Base-by-base conservation (phyloP, 2,329 filamentous ascomycete species). In the Aulographum hederae region DNA sequence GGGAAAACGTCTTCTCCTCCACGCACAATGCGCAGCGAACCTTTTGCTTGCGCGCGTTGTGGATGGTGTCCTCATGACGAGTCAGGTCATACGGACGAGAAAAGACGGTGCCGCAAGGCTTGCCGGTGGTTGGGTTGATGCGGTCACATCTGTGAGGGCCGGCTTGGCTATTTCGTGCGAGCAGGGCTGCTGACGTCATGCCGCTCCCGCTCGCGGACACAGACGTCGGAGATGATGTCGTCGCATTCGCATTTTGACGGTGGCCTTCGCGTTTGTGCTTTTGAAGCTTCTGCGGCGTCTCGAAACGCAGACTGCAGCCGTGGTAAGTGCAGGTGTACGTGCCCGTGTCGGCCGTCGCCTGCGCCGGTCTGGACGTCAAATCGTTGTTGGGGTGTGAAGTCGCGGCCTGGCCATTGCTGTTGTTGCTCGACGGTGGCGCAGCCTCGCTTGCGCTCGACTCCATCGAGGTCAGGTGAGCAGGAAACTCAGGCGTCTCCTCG, bases 241-340 rank as follows among this genome's bases (percentile, higher is more conserved):
- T 51, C 33, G 51, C 47, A 40, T 63, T 47, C 50, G 61, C 44
- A 54, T 54, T 34, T 54, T 63, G 54, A 30, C 86, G 72, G 51
- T 98, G 89, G 4, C 76, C 80, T 49, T 98, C 89, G 16, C 85
- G 73, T 61, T 94, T 94, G 60, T 98, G 89, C 57, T 89, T 89
- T 51, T 95, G 85, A 3, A 98, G 65, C 42, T 85, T 73, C 6
- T 73, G 66, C 4, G 84, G 82, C 1, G 82, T 82, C 42, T 92
- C 81, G 47, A 98, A 98, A 32, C 89, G 78, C 41, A 78, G 63
- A 1, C 74, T 75, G 49, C 89, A 95, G 8, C 84, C 82, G 46
- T 92, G 84, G 45, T 93, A 93, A 1, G 85, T 94, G 54, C 89
- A 98, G 1, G 85, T 92, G 56, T 94, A 98, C 0, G 85, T 93